A percentile compares a stretch with the other conserved stretches of the same genome.
Conservation (phyloP, 2,329 filamentous ascomycete species). For the Thielaviopsis musarum region DNA sequence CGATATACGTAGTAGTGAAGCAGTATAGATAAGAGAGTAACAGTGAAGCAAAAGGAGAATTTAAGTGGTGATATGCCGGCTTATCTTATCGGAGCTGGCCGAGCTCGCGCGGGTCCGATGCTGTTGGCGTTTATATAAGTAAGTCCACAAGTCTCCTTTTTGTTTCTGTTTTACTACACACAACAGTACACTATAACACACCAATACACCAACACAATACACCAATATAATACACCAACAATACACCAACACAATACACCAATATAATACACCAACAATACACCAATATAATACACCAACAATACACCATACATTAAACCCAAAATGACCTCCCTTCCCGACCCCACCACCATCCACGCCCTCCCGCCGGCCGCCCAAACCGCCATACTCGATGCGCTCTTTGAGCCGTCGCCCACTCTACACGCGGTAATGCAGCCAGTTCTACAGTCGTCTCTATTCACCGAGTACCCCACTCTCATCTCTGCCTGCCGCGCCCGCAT, state of each 20-base stretch:
- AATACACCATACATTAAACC: conserved; percentile 3
- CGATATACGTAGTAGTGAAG: too few relatives aligned
- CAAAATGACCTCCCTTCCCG: conserved; percentile 28
- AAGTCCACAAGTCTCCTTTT: not conserved
- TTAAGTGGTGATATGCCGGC: too few relatives aligned
- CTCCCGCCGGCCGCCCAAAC: conserved; percentile 39
- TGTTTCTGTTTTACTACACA: not conserved
- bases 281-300: not conserved
- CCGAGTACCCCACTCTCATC: conserved; percentile 54
- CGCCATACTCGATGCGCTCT: conserved; percentile 56
- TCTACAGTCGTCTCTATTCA: conserved; percentile 49
- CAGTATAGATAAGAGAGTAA: too few relatives aligned
- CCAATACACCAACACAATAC: conserved; percentile 2
- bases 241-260: not conserved
- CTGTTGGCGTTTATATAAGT: not conserved
- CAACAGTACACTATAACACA: not conserved
- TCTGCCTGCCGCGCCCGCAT: conserved; percentile 47
- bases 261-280: not conserved
- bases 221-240: not conserved
- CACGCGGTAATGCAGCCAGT: conserved; percentile 55
- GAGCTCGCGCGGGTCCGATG: too few relatives aligned
- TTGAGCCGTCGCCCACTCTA: conserved; percentile 64
- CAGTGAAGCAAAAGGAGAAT: too few relatives aligned
- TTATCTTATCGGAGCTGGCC: not conserved
- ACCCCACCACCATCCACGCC: conserved; percentile 35